A percentile compares a stretch with the other conserved stretches of the same genome.
phyloP scores from a whole-genome alignment of 1,284 basidiomycete genomes.

The Sanghuangporus weigelae region DNA sequence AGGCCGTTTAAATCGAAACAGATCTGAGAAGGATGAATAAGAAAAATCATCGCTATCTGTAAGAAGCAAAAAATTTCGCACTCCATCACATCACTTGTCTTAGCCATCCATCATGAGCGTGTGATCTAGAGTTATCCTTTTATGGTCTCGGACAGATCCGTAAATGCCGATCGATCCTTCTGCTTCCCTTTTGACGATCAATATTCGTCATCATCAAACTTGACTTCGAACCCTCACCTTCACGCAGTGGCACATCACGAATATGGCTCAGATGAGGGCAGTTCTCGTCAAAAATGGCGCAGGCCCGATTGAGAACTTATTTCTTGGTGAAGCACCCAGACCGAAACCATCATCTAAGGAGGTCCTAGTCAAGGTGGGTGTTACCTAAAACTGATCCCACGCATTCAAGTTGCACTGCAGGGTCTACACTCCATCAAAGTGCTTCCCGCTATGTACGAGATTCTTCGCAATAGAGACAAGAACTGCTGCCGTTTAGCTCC shows the following conservation, averaged over 20 bases:
- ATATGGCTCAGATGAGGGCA: conserved; percentile 60
- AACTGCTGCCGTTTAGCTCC: neutral
- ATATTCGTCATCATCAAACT: neutral
- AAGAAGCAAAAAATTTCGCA: neutral
- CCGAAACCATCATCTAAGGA: conserved; percentile 53
- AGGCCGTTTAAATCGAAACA: neutral
- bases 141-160: neutral
- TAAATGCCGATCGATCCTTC: neutral
- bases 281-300: conserved; percentile 77
- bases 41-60: neutral
- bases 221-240: neutral
- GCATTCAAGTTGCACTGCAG: neutral
- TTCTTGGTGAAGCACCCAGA: conserved; percentile 68
- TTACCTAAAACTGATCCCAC: neutral
- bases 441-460: neutral
- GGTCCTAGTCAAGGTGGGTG: conserved; percentile 70
- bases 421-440: neutral
- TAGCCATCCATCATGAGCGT: neutral
- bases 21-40: neutral
- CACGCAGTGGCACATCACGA: neutral
- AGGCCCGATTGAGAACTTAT: conserved; percentile 75
- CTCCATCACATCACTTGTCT: too few species aligned
- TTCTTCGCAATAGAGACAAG: neutral
- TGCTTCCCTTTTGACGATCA: neutral
- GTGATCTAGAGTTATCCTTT: neutral